phyloP scores from a whole-genome alignment of 1,284 basidiomycete species.

The Moniliella sp. region DNA sequence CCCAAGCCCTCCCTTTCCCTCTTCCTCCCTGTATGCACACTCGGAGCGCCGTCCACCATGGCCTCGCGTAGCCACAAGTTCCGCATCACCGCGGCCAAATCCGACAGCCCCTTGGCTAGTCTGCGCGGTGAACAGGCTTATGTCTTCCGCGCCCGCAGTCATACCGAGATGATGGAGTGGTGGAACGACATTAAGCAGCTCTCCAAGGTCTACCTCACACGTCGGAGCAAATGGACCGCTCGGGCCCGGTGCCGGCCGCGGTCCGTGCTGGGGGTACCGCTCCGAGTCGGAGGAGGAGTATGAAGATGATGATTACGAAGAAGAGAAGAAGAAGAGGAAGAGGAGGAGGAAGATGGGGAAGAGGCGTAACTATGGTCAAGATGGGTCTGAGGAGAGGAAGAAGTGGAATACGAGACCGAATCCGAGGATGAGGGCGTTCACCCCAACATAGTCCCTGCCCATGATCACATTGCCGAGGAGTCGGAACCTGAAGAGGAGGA shows the following conservation, averaged over 20 bases:
- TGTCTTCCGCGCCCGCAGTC: conserved; percentile 68
- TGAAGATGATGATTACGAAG: conserved; percentile 39
- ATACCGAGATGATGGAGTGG: conserved; percentile 99
- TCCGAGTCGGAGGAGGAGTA: conserved; percentile 41
- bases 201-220: conserved; percentile 79
- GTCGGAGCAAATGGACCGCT: conserved; percentile 74
- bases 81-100: conserved; percentile 74
- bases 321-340: conserved; percentile 39
- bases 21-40: conserved; percentile 82
- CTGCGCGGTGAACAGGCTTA: conserved; percentile 46
- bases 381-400: no score
- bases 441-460: no score
- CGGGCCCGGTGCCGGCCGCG: conserved; percentile 74
- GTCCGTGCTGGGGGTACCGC: conserved; percentile 69
- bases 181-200: conserved; percentile 97
- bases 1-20: conserved; percentile 57
- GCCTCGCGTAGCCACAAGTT: conserved; percentile 70
- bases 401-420: no score
- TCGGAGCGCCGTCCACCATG: conserved; percentile 64
- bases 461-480: no score
- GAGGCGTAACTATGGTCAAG: conserved; percentile 2
- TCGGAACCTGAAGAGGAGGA: no score
- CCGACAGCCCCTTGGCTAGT: conserved; percentile 40
- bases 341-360: no score
- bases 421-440: no score